Evolutionary conservation across 2,329 filamentous ascomycete genomes (phyloP).

Genomic region (Pyrenophora teres): DNA sequence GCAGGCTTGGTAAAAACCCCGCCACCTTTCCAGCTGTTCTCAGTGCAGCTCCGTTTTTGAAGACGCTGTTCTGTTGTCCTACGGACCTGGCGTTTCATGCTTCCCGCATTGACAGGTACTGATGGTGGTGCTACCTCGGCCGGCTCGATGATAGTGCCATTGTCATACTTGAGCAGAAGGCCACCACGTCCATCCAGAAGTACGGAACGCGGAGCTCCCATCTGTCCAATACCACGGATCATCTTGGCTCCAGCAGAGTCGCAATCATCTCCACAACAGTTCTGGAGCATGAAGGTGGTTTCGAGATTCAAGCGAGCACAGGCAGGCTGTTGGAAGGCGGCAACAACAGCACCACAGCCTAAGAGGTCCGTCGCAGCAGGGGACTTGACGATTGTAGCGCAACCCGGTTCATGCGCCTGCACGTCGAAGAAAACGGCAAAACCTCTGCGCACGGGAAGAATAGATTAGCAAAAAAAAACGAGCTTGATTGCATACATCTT

Average conservation of each 20-base stretch:
- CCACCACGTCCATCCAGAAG: not conserved
- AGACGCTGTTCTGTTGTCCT: not conserved
- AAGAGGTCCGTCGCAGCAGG: not conserved
- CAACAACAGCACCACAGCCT: not conserved
- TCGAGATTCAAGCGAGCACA: not conserved
- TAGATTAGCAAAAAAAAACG: not conserved
- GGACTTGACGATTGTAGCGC: not conserved
- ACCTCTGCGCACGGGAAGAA: not conserved
- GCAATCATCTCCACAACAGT: not conserved
- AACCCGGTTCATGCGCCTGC: not conserved
- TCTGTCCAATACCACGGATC: not conserved
- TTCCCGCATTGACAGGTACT: not conserved
- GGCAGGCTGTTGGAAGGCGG: not conserved
- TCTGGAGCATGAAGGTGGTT: not conserved
- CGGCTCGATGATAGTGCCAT: not conserved
- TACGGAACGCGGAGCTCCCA: not conserved
- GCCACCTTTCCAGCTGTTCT: not conserved
- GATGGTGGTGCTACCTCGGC: not conserved
- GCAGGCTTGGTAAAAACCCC: not conserved
- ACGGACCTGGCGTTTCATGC: not conserved
- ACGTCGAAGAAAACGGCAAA: not conserved
- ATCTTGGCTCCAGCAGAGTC: not conserved
- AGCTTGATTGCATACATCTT: not conserved
- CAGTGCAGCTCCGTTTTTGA: not conserved
- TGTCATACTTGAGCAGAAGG: not conserved